Evolutionary conservation across 306 rosid genomes (phyloP).

Genomic region (Prunus campanulata): DNA sequence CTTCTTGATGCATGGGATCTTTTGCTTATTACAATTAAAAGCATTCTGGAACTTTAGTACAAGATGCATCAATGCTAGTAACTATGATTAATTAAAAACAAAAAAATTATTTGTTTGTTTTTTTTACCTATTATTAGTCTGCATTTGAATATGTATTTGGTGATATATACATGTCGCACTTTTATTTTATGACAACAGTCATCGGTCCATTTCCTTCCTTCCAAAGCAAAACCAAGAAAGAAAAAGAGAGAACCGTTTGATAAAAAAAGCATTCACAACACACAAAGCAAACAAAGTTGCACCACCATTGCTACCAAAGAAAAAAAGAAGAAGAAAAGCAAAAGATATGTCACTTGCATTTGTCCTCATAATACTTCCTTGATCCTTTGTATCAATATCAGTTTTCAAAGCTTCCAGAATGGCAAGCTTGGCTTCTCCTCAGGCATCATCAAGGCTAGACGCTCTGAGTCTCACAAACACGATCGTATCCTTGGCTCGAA

Average conservation of each 20-base stretch:
- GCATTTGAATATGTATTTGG: too few relatives aligned
- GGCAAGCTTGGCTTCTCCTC: not conserved
- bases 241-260: not conserved
- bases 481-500: conserved; percentile 26
- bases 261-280: not conserved
- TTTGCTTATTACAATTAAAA: too few relatives aligned
- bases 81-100: too few relatives aligned
- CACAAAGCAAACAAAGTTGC: not conserved
- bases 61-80: too few relatives aligned
- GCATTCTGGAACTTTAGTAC: too few relatives aligned
- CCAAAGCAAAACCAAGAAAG: not conserved
- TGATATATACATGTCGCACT: too few relatives aligned
- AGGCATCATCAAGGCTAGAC: not conserved
- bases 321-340: not conserved
- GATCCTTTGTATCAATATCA: not conserved
- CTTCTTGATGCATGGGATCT: too few relatives aligned
- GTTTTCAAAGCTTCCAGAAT: not conserved
- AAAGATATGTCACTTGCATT: not conserved
- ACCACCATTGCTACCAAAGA: not conserved
- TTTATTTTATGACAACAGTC: not conserved
- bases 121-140: too few relatives aligned
- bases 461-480: not conserved
- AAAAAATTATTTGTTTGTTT: too few relatives aligned
- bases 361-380: too few relatives aligned
- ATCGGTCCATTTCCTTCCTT: not conserved